phyloP scores from a whole-genome alignment of 768 basidiomycete genomes.

The Tulasnella sp. region DNA sequence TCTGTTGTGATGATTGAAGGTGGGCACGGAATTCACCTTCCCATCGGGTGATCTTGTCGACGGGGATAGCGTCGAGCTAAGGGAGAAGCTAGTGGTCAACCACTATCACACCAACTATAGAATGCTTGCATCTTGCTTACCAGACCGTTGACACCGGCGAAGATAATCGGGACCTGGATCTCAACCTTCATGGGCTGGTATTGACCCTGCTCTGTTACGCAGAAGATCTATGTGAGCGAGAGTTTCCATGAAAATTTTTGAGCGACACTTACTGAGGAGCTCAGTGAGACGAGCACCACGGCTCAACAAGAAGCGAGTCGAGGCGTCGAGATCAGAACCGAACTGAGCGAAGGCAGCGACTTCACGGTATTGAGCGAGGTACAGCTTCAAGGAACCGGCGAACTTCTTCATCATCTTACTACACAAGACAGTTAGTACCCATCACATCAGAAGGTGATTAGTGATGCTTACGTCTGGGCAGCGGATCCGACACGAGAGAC shows the following conservation, averaged over 20 bases:
- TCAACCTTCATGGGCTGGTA: conserved; percentile 93
- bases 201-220: conserved; percentile 85
- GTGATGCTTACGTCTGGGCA: conserved; percentile 82
- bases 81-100: neutral
- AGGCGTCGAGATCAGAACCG: conserved; percentile 99
- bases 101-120: neutral
- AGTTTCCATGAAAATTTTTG: neutral
- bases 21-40: conserved; percentile 87
- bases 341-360: conserved; percentile 99
- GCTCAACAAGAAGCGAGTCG: conserved; percentile 94
- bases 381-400: conserved; percentile 98
- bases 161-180: conserved; percentile 97
- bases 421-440: conserved; percentile 11
- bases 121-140: conserved; percentile 38
- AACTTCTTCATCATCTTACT: conserved; percentile 99
- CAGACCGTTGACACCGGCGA: conserved; percentile 99
- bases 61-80: conserved; percentile 88
- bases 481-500: conserved; percentile 99
- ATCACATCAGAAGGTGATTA: neutral
- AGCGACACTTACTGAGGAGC: conserved; percentile 61
- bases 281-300: conserved; percentile 99
- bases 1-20: conserved; percentile 61
- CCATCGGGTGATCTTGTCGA: conserved; percentile 90
- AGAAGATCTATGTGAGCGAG: conserved; percentile 23
- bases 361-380: conserved; percentile 99